These are phyloP conservation scores for Aspergillus eucalypticola DNA, from an alignment of 2,329 filamentous ascomycete species.

Conservation along the genomic window DNA sequence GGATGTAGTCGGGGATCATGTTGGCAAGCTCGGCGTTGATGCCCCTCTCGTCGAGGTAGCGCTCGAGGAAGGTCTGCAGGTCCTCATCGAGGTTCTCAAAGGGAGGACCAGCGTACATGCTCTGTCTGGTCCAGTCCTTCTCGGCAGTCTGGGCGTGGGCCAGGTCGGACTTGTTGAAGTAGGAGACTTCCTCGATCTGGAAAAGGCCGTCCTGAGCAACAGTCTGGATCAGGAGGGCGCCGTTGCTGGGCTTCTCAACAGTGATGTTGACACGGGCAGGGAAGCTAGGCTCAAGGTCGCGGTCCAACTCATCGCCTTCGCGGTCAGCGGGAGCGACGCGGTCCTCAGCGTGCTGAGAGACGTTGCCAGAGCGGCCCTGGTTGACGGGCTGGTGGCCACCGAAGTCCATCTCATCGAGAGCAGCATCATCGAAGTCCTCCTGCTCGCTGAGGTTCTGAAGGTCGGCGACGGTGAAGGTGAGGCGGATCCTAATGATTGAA, in stretches of 20 bases:
- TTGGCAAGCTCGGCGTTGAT: conserved; percentile 82
- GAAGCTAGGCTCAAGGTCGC: conserved; percentile 59
- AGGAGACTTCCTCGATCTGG: conserved; percentile 86
- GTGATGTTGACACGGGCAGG: conserved; percentile 83
- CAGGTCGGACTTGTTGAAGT: conserved; percentile 75
- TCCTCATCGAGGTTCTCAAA: conserved; percentile 96
- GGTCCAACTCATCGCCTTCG: conserved; percentile 58
- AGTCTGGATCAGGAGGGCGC: conserved; percentile 83
- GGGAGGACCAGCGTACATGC: conserved; percentile 84
- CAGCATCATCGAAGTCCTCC: conserved; percentile 56
- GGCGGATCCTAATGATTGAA: conserved; percentile 61
- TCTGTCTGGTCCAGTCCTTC: conserved; percentile 71
- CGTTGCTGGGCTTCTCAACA: conserved; percentile 82
- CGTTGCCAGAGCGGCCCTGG: conserved; percentile 53
- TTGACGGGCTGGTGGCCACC: conserved; percentile 58
- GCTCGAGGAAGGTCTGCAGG: conserved; percentile 86
- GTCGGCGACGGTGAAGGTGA: conserved; percentile 83
- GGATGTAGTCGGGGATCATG: conserved; percentile 94
- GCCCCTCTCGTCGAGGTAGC: conserved; percentile 91
- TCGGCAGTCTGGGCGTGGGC: conserved; percentile 76
- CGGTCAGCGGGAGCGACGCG: conserved; percentile 58
- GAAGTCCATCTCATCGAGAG: conserved; percentile 60
- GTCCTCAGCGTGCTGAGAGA: conserved; percentile 56
- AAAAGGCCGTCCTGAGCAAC: conserved; percentile 82
- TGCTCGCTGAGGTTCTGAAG: conserved; percentile 67